Conservation (phyloP, 371 early-diverging fungal species). For the Rhizopus microsporus region DNA sequence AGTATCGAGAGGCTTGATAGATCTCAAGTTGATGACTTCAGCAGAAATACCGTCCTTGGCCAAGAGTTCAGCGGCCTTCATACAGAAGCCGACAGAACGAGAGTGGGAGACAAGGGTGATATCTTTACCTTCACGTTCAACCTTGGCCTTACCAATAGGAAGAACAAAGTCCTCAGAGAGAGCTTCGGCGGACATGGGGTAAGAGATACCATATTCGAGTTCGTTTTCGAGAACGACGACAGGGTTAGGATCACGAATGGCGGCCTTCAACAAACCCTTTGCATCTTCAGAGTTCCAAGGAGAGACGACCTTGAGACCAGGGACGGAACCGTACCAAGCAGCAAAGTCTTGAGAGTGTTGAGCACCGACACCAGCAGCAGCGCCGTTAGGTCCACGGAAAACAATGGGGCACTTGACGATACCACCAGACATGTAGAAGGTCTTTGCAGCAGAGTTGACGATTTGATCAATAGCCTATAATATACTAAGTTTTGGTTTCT, state of each 20-base stretch:
- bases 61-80: constrained; percentile 92
- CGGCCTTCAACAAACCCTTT: constrained; percentile 95
- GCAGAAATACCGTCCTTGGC: constrained; percentile 84
- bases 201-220: constrained; percentile 94
- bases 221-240: constrained; percentile 99
- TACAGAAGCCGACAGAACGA: constrained; percentile 82
- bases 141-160: constrained; percentile 96
- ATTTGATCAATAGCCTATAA: constrained; percentile 98
- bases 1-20: constrained; percentile 97
- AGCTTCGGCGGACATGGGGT: constrained; percentile 84
- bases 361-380: constrained; percentile 98
- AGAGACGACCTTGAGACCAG: constrained; percentile 98
- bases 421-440: constrained; percentile 98
- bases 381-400: constrained; percentile 99
- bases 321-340: constrained; percentile 98
- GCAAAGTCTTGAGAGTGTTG: constrained; percentile 99
- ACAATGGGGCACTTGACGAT: constrained; percentile 92
- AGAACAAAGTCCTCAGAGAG: constrained; percentile 88
- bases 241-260: constrained; percentile 99
- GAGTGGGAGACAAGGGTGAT: constrained; percentile 97
- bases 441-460: constrained; percentile 99
- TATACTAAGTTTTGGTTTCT: background rate
- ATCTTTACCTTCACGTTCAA: constrained; percentile 90
- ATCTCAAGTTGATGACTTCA: constrained; percentile 98
- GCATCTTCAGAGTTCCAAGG: constrained; percentile 98